Evolutionary conservation across 1,284 basidiomycete species (phyloP).

Genomic region (Melanopsichium pennsylvanicum): DNA sequence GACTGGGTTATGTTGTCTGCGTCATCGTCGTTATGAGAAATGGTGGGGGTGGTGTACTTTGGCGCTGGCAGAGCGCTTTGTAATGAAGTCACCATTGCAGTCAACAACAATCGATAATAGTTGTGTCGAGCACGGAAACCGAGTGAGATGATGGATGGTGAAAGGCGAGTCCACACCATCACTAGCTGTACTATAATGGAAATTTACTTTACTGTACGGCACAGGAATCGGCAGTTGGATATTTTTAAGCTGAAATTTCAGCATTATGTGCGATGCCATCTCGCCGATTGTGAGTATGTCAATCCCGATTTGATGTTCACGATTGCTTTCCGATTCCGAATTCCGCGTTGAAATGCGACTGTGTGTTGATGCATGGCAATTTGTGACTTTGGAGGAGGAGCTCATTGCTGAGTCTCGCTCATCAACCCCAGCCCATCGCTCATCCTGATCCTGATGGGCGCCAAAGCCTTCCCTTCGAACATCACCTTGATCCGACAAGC

Average conservation of each 20-base stretch:
- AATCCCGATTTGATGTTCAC: not conserved
- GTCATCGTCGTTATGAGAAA: constrained; percentile 9
- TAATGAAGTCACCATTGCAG: constrained; percentile 41
- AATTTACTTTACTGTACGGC: no score
- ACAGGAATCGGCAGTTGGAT: no score
- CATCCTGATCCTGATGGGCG: no score
- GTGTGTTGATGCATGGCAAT: no score
- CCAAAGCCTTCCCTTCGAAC: no score
- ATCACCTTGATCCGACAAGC: no score
- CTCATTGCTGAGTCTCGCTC: not conserved
- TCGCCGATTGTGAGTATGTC: not conserved
- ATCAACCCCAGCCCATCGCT: not conserved
- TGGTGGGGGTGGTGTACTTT: constrained; percentile 11
- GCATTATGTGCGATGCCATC: not conserved
- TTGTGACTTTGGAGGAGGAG: constrained; percentile 3
- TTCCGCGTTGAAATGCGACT: constrained; percentile 3
- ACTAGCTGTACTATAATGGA: not conserved
- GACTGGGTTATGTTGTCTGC: constrained; percentile 17
- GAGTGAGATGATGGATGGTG: not conserved
- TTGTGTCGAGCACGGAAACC: not conserved
- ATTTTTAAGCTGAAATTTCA: not conserved
- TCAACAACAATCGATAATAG: not conserved
- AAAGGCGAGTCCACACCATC: not conserved
- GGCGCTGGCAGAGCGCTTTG: constrained; percentile 49
- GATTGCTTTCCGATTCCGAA: constrained; percentile 4